A percentile compares a stretch with the other conserved stretches of the same genome.
Evolutionary conservation across 2,329 filamentous ascomycete species (phyloP).

Genomic region (Ceratocystis papillata): DNA sequence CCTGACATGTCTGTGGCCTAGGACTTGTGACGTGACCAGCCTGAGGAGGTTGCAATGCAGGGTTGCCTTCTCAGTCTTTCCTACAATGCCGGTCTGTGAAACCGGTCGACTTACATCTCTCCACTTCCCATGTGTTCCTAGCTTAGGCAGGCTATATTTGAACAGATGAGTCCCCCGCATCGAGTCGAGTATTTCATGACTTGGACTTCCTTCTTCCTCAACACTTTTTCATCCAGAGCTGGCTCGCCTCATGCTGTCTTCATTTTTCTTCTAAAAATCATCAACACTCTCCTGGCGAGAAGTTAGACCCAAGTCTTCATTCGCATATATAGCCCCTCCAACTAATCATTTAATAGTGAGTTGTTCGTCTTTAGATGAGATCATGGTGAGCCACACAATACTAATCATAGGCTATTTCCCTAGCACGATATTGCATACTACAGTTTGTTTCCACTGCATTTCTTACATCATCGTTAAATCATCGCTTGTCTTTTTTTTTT

Average conservation of each 20-base stretch:
- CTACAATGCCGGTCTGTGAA: not conserved
- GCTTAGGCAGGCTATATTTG: not conserved
- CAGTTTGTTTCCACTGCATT: too few species aligned
- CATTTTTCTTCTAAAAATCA: not conserved
- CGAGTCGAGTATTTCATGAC: not conserved
- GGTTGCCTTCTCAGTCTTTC: not conserved
- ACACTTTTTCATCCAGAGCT: not conserved
- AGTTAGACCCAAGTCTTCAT: not conserved
- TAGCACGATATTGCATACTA: not conserved
- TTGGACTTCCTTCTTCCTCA: not conserved
- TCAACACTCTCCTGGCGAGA: conserved; percentile 1
- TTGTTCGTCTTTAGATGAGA: too few species aligned
- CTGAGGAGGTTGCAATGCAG: not conserved
- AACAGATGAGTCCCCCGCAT: not conserved
- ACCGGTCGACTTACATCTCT: not conserved
- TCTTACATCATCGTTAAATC: not conserved
- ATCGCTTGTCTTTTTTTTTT: not conserved
- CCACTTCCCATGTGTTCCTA: too few species aligned
- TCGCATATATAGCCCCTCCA: not conserved
- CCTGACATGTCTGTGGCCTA: not conserved
- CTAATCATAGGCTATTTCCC: too few species aligned
- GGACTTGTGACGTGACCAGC: conserved; percentile 1
- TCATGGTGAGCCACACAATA: too few species aligned
- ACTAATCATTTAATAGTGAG: conserved; percentile 4
- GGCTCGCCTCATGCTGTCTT: not conserved